Evolutionary conservation across 2,329 filamentous ascomycete genomes (phyloP), one percentile per base, ranked within the genome.

Genomic region (Venturia pyrina): DNA sequence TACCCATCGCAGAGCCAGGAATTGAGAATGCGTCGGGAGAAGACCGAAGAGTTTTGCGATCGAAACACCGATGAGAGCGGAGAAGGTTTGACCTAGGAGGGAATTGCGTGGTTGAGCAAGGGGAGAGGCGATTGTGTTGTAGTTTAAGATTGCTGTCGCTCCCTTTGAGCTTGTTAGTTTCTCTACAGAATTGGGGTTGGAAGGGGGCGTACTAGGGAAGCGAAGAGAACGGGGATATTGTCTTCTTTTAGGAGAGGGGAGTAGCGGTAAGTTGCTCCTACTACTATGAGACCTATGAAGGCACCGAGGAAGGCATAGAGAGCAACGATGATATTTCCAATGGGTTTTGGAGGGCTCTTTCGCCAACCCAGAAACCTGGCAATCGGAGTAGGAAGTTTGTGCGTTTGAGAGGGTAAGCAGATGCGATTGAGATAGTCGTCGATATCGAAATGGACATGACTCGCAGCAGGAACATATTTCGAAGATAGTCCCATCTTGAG

Each of bases 391-490:
- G 91, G 92, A 1, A 96, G 72, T 57, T 79, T 77, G 37, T 82
- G 78, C 73, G 90, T 83, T 70, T 83, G 85, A 50, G 88, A 87
- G 17, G 83, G 78, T 10, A 89, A 89, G 32, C 96, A 73, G 67
- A 86, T 80, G 2, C 82, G 88, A 73, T 93, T 91, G 63, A 96
- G 74, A 73, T 88, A 85, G n/a, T 77, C 78, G 79, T 96, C 92
- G 69, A 96, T 84, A 76, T 95, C 85, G 76, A 96, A 86, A 72
- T 87, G 57, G 46, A 66, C 21, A 40, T 66, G 24, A 24, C 44
- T 53, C 34, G 60, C 60, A 21, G 37, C 5, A 5, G 60, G 60
- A 28, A 62, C 6, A 43, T n/a, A 11, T 15, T 28, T 41, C 6
- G 60, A 28, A 11, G 28, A 62, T 19, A 2, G 37, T 13, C 6